Evolutionary conservation across 108 stramenopile species (phyloP), one percentile per base, ranked within the genome.

Genomic region (Schizochytrium sp.): DNA sequence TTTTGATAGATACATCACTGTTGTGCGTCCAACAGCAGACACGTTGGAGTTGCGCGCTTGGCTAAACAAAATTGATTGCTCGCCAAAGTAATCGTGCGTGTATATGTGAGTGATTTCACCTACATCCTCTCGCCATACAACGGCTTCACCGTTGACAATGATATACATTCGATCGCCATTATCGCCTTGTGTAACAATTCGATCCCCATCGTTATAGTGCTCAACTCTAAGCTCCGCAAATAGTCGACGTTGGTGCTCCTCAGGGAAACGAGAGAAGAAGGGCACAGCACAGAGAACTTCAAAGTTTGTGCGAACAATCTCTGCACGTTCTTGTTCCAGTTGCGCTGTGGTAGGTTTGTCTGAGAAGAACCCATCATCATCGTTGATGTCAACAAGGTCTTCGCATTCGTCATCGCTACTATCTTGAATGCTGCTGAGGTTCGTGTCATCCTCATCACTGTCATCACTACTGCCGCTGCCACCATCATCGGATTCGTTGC

Each of bases 101-200:
- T 90, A 72, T 17, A 90, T 42, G 5, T 58, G 87, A 10, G 88
- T 42, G 15, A 90, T 87, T 12, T 56, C 90, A 12, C 73, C 15
- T 10, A 17, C 10, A 38, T 44, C 38, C 38, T 40, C 50, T 8
- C 55, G 87, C 87, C 87, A 57, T 10, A 90, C 88, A 13, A 42
- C 49, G 3, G 57, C 90, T 17, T 44, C 58, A 5, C 90, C 90
- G 69, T 56, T 10, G 4, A 72, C 72, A 55, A 90, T 88, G 56
- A 90, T 88, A 47, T 87, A 90, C 38, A 90, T 87, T 15, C 72
- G 49, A 46, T 90, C 88, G 57, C 90, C 90, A 42, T 38, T 61
- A 3, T 88, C 87, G 46, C 90, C 90, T 46, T 90, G 90, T 15
- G 17, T 42, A 8, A 90, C 88, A 2, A 90, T 90, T 50, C 59